A percentile compares a stretch with the other conserved stretches of the same genome.
Conservation (phyloP, 331 rosid genomes). For the Saraca asoca region DNA sequence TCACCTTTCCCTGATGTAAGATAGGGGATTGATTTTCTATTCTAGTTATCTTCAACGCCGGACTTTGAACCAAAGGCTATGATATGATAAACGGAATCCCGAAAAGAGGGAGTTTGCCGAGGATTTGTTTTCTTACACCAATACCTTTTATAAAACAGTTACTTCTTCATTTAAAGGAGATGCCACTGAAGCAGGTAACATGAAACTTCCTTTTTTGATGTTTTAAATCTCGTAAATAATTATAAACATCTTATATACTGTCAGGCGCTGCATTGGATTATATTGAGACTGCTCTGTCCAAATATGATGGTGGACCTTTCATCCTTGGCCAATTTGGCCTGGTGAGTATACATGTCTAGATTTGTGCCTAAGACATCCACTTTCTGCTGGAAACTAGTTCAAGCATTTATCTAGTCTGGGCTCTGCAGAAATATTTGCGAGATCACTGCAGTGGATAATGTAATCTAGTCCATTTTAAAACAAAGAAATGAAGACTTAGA, state of each 20-base stretch:
- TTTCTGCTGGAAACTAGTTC: too few relatives aligned
- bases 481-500: not conserved
- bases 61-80: not conserved
- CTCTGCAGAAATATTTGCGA: too few relatives aligned
- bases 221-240: conserved; percentile 4
- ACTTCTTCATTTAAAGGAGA: conserved; percentile 64
- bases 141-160: conserved; percentile 52
- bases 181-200: conserved; percentile 53
- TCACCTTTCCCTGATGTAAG: conserved; percentile 67
- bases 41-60: conserved; percentile 14
- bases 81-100: conserved; percentile 46
- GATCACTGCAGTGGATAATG: not conserved
- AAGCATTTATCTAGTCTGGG: not conserved
- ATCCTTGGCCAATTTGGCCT: conserved; percentile 78
- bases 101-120: conserved; percentile 67
- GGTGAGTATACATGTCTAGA: conserved; percentile 44
- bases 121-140: conserved; percentile 62
- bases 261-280: conserved; percentile 63
- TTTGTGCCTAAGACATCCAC: not conserved
- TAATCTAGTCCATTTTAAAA: not conserved
- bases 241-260: conserved; percentile 9
- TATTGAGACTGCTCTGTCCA: conserved; percentile 69
- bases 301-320: conserved; percentile 74
- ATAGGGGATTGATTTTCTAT: not conserved
- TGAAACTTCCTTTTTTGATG: conserved; percentile 32